Conservation (phyloP, 768 basidiomycete species). For the Cystofilobasidium bisporidii region DNA sequence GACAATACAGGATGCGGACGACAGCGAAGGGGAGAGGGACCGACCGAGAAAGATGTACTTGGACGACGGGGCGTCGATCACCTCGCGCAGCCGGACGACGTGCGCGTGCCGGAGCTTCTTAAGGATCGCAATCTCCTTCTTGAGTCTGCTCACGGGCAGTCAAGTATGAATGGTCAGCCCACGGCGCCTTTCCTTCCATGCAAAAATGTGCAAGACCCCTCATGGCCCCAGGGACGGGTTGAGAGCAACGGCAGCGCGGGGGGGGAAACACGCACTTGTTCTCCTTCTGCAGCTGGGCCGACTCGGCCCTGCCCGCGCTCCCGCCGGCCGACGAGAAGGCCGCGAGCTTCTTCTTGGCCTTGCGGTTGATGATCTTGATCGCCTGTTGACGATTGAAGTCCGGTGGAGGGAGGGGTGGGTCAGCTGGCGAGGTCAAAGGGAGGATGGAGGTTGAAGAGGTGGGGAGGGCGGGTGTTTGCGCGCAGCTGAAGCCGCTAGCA, state of each 20-base stretch:
- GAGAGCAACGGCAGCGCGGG: neutral
- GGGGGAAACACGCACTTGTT: conserved; percentile 25
- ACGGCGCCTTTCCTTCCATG: too few species aligned
- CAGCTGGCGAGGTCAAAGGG: neutral
- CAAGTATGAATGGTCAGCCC: too few species aligned
- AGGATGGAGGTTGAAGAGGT: too few species aligned
- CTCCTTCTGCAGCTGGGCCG: conserved; percentile 11
- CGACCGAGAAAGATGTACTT: conserved; percentile 88
- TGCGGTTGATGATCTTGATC: conserved; percentile 43
- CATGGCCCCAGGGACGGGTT: too few species aligned
- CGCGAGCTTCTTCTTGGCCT: conserved; percentile 59
- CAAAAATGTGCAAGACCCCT: too few species aligned
- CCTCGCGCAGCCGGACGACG: conserved; percentile 79
- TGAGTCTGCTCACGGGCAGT: conserved; percentile 55
- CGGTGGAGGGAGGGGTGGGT: too few species aligned
- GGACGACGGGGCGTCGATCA: conserved; percentile 81
- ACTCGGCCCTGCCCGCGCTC: neutral
- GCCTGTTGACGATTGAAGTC: conserved; percentile 34
- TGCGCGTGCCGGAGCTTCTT: conserved; percentile 88
- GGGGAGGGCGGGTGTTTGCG: too few species aligned
- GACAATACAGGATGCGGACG: too few species aligned
- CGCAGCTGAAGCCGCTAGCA: too few species aligned
- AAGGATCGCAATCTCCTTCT: conserved; percentile 95
- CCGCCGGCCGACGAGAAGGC: conserved; percentile 39
- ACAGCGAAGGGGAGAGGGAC: neutral